Percentiles rank a stretch among this genome's conserved stretches.
Evolutionary conservation across 352 stramenopile species (phyloP).

Genomic region (Phytopythium aichiense): DNA sequence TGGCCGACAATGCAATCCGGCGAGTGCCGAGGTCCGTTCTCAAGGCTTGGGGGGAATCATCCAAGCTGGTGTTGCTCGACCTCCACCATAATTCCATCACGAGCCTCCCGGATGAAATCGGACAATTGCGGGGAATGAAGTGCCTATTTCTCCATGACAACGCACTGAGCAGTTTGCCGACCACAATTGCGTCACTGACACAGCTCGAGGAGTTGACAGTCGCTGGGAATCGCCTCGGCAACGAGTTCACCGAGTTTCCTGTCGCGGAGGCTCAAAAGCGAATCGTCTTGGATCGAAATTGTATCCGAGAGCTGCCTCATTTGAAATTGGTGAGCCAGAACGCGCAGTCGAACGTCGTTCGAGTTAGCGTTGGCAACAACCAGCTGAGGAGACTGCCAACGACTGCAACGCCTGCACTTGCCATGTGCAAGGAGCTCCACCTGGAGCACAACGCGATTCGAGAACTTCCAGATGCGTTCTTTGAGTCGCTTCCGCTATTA

Average conservation of each 20-base stretch:
- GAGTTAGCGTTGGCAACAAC: conserved; percentile 28
- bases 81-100: conserved; percentile 37
- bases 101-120: conserved; percentile 32
- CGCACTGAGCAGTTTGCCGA: conserved; percentile 28
- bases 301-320: conserved; percentile 20
- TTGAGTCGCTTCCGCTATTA: conserved; percentile 28
- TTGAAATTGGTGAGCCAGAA: conserved; percentile 5
- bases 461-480: conserved; percentile 42
- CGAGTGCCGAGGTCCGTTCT: conserved; percentile 17
- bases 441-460: conserved; percentile 40
- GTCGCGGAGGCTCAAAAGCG: conserved; percentile 19
- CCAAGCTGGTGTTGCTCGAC: conserved; percentile 25
- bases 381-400: conserved; percentile 18
- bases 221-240: conserved; percentile 11
- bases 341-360: conserved; percentile 9
- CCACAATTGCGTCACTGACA: conserved; percentile 8
- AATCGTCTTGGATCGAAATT: conserved; percentile 40
- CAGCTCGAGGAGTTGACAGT: conserved; percentile 26
- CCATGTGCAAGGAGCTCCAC: conserved; percentile 32
- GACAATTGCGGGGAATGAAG: conserved; percentile 21
- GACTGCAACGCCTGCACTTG: conserved; percentile 22
- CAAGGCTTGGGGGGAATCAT: conserved; percentile 17
- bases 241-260: conserved; percentile 17
- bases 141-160: conserved; percentile 41
- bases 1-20: conserved; percentile 18